These are phyloP conservation scores for Astrephomene gubernaculifera DNA, from an alignment of 139 green algal genomes.

Conservation along the genomic window DNA sequence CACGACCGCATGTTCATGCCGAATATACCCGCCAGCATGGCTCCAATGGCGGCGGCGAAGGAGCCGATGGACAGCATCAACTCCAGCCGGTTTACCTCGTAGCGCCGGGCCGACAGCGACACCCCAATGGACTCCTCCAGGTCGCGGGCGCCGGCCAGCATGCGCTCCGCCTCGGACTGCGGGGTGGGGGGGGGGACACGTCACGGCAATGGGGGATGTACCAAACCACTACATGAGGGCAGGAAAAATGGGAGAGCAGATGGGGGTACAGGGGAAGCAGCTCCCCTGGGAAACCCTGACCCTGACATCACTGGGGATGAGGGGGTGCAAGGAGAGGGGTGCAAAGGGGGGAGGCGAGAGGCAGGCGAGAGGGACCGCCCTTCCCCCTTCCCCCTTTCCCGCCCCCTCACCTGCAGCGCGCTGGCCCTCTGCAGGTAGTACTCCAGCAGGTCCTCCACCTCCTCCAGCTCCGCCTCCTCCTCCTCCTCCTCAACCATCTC, in stretches of 20 bases:
- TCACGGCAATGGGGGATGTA: too few relatives aligned
- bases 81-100: conserved; percentile 92
- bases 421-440: conserved; percentile 93
- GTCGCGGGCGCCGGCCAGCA: conserved; percentile 82
- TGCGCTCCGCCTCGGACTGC: conserved; percentile 76
- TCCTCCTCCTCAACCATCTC: conserved; percentile 86
- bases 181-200: too few relatives aligned
- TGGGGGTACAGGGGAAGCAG: too few relatives aligned
- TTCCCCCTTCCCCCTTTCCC: neutral
- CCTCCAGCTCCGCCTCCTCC: conserved; percentile 71
- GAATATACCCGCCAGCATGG: conserved; percentile 92
- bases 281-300: too few relatives aligned
- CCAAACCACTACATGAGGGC: too few relatives aligned
- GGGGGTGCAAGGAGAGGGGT: too few relatives aligned
- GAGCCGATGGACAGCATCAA: conserved; percentile 90
- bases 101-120: conserved; percentile 81
- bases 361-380: too few relatives aligned
- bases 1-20: conserved; percentile 88
- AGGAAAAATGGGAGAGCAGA: too few relatives aligned
- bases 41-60: conserved; percentile 91
- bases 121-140: conserved; percentile 94
- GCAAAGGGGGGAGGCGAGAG: too few relatives aligned
- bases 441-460: conserved; percentile 95
- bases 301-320: too few relatives aligned
- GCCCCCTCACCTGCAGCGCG: conserved; percentile 64